A percentile compares a stretch with the other conserved stretches of the same genome.
These are phyloP conservation scores for Diplotaxis tenuifolia DNA, from an alignment of 345 rosid genomes.

Conservation along the genomic window DNA sequence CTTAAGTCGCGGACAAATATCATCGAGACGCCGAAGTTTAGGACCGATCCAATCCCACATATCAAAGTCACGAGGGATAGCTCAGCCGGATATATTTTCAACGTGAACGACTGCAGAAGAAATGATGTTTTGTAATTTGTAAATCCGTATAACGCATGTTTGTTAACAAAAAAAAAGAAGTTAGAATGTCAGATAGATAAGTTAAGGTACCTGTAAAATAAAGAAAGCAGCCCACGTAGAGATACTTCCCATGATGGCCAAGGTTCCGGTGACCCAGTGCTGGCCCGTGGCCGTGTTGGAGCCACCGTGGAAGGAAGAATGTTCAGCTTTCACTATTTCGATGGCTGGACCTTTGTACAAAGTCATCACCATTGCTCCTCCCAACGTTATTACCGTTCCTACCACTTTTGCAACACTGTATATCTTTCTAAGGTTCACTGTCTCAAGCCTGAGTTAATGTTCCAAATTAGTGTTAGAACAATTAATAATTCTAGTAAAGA, in stretches of 20 bases:
- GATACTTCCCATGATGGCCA: constrained; percentile 62
- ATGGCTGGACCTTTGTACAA: constrained; percentile 81
- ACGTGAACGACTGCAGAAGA: constrained; percentile 60
- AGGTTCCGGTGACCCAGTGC: constrained; percentile 63
- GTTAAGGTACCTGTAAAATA: constrained; percentile 40
- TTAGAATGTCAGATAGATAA: too few relatives aligned
- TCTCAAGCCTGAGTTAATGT: constrained; percentile 60
- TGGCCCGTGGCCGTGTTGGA: constrained; percentile 38
- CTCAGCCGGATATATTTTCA: constrained; percentile 82
- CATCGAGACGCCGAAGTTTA: constrained; percentile 57
- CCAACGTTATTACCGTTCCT: constrained; percentile 68
- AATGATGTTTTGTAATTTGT: background rate
- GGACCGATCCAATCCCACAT: constrained; percentile 63
- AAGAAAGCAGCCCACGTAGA: constrained; percentile 75
- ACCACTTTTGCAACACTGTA: constrained; percentile 69
- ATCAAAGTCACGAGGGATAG: constrained; percentile 68
- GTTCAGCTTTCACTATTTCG: constrained; percentile 43
- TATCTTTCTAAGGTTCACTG: constrained; percentile 53
- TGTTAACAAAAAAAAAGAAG: background rate
- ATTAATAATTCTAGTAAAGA: background rate
- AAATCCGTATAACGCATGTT: background rate
- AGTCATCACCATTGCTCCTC: constrained; percentile 96
- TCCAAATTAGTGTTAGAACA: background rate
- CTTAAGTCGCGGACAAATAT: constrained; percentile 64
- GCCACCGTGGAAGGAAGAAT: constrained; percentile 35